These are phyloP conservation scores for Parachaetomium inaequale DNA, from an alignment of 495 filamentous ascomycete genomes.

Conservation along the genomic window DNA sequence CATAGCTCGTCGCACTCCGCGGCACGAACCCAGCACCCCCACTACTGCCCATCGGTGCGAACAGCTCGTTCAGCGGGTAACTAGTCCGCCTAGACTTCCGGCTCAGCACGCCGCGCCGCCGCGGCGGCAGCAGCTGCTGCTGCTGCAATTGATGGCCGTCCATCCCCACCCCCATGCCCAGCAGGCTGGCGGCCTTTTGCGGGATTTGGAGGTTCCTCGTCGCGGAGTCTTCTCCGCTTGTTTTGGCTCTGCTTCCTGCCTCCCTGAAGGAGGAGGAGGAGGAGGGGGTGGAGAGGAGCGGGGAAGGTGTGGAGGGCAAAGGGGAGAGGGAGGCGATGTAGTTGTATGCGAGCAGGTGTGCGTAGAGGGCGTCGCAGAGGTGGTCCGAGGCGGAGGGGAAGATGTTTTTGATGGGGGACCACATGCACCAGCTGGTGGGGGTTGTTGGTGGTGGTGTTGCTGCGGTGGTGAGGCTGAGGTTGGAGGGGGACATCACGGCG, in stretches of 20 bases:
- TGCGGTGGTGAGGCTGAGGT: neutral
- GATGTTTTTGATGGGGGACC: conserved; percentile 53
- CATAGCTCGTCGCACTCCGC: neutral
- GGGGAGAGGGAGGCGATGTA: conserved; percentile 50
- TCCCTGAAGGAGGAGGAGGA: neutral
- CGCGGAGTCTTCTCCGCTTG: conserved; percentile 18
- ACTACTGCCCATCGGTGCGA: neutral
- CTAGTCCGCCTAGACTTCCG: neutral
- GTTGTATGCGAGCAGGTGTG: conserved; percentile 60
- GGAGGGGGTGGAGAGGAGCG: neutral
- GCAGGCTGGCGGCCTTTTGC: conserved; percentile 39
- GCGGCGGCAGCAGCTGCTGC: neutral
- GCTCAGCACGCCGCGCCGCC: neutral
- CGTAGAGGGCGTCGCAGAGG: conserved; percentile 60
- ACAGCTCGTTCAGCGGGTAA: neutral
- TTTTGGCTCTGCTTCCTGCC: neutral
- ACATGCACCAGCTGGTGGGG: too few species aligned
- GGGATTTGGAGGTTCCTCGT: conserved; percentile 32
- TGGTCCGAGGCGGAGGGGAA: conserved; percentile 55
- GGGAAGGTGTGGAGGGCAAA: neutral
- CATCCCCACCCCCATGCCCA: conserved; percentile 44
- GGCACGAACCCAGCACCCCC: neutral
- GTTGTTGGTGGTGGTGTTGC: conserved; percentile 15
- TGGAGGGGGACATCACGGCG: neutral
- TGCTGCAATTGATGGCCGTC: conserved; percentile 9